Evolutionary conservation across 2,329 filamentous ascomycete species (phyloP).

Genomic region (Calonectria pseudoreteaudii): DNA sequence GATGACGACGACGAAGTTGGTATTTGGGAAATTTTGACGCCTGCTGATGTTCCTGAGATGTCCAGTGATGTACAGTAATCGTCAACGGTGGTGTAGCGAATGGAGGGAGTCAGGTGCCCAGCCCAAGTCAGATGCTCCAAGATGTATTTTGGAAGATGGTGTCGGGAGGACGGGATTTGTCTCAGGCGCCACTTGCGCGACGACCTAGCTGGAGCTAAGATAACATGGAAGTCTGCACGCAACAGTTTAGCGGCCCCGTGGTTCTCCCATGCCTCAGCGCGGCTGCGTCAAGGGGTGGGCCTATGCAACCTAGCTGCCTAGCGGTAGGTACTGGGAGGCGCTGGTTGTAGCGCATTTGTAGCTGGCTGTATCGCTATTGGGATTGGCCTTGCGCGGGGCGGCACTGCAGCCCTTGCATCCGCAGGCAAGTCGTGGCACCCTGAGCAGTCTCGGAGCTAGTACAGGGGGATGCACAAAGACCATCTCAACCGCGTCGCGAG

Average conservation of each 20-base stretch:
- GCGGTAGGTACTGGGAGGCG: background rate
- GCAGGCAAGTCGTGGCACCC: background rate
- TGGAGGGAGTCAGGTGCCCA: constrained; percentile 10
- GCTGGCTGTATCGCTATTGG: background rate
- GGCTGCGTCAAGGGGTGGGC: constrained; percentile 27
- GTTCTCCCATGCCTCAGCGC: constrained; percentile 21
- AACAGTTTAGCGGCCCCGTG: constrained; percentile 14
- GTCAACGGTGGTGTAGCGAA: constrained; percentile 16
- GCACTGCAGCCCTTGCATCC: constrained; percentile 7
- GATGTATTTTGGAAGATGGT: constrained; percentile 36
- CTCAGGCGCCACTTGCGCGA: constrained; percentile 39
- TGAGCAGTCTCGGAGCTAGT: constrained; percentile 1
- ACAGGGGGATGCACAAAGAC: constrained; percentile 33
- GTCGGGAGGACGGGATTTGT: constrained; percentile 39
- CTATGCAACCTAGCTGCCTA: constrained; percentile 1
- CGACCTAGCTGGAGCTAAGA: constrained; percentile 13
- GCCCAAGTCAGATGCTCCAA: constrained; percentile 21
- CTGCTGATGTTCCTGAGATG: constrained; percentile 15
- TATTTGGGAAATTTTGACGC: constrained; percentile 1
- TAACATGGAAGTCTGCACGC: constrained; percentile 15
- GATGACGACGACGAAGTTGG: background rate
- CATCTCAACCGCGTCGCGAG: constrained; percentile 35
- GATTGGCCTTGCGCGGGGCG: background rate
- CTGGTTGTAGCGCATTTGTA: constrained; percentile 1
- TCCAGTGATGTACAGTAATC: constrained; percentile 15